phyloP scores from a whole-genome alignment of 2,329 filamentous ascomycete genomes.

The Aureobasidium subglaciale region DNA sequence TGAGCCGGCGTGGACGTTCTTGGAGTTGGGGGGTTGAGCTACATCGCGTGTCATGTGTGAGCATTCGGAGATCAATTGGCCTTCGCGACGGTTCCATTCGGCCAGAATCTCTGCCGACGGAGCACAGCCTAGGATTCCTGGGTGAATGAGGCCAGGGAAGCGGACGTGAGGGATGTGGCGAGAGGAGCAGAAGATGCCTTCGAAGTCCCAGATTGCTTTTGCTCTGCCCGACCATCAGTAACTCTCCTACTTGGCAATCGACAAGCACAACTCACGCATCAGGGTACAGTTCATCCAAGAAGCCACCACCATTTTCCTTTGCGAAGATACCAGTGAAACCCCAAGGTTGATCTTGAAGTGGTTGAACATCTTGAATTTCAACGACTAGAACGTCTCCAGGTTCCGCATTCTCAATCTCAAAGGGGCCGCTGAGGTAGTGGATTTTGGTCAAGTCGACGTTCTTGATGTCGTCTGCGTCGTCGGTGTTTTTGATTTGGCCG shows the following conservation, averaged over 20 bases:
- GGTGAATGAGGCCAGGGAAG: slow-evolving; percentile 84
- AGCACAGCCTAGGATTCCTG: slow-evolving; percentile 83
- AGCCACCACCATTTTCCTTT: slow-evolving; percentile 76
- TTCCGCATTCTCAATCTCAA: slow-evolving; percentile 75
- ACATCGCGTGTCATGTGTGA: slow-evolving; percentile 63
- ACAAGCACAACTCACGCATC: slow-evolving; percentile 53
- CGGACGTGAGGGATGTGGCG: slow-evolving; percentile 82
- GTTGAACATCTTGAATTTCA: slow-evolving; percentile 90
- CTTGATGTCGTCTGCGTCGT: slow-evolving; percentile 79
- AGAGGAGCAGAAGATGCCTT: slow-evolving; percentile 73
- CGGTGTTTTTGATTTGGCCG: slow-evolving; percentile 82
- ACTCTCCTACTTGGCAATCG: slow-evolving; percentile 19
- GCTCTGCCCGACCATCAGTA: slow-evolving; percentile 41
- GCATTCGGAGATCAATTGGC: slow-evolving; percentile 63
- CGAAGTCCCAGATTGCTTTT: slow-evolving; percentile 71
- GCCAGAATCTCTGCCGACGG: slow-evolving; percentile 70
- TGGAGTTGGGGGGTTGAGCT: slow-evolving; percentile 65
- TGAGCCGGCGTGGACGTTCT: slow-evolving; percentile 65
- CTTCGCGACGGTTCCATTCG: slow-evolving; percentile 79
- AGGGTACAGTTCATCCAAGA: slow-evolving; percentile 80
- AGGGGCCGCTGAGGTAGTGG: slow-evolving; percentile 85
- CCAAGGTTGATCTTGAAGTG: slow-evolving; percentile 78
- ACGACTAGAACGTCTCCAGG: slow-evolving; percentile 80
- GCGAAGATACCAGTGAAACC: slow-evolving; percentile 82
- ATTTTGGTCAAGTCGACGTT: slow-evolving; percentile 77